Conservation (phyloP, 2,329 filamentous ascomycete genomes). For the Sordariomycetes sp. region DNA sequence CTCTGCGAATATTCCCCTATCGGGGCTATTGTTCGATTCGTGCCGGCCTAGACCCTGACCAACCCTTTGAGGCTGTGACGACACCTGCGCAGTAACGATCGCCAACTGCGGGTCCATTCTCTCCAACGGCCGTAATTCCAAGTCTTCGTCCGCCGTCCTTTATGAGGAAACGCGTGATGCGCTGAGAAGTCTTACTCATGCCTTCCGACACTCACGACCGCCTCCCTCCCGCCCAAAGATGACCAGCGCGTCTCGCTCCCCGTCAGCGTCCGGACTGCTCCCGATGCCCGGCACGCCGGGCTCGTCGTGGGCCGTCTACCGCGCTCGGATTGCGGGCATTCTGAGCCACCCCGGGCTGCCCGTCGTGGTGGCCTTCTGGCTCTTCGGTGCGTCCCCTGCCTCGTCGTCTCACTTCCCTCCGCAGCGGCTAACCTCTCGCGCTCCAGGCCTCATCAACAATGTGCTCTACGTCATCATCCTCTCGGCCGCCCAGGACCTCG, state of each 20-base stretch:
- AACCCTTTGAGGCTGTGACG: no score
- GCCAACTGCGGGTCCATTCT: background rate
- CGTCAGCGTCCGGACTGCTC: slow-evolving; percentile 34
- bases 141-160: background rate
- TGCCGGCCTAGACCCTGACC: no score
- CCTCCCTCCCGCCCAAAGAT: slow-evolving; percentile 10
- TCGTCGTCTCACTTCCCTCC: background rate
- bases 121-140: background rate
- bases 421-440: slow-evolving; percentile 5
- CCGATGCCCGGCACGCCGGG: slow-evolving; percentile 47
- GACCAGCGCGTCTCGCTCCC: slow-evolving; percentile 27
- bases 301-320: slow-evolving; percentile 66
- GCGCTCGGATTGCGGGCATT: slow-evolving; percentile 49
- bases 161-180: background rate
- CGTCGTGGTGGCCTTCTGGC: slow-evolving; percentile 78
- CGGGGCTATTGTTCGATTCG: no score
- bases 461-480: slow-evolving; percentile 96
- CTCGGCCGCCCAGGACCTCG: slow-evolving; percentile 88
- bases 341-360: slow-evolving; percentile 59
- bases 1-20: no score
- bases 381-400: slow-evolving; percentile 59
- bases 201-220: background rate
- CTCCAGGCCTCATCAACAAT: slow-evolving; percentile 64
- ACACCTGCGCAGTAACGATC: background rate
- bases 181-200: background rate